A percentile compares a stretch with the other conserved stretches of the same genome.
Conservation (phyloP, 306 rosid genomes). For the Trifolium fragiferum region DNA sequence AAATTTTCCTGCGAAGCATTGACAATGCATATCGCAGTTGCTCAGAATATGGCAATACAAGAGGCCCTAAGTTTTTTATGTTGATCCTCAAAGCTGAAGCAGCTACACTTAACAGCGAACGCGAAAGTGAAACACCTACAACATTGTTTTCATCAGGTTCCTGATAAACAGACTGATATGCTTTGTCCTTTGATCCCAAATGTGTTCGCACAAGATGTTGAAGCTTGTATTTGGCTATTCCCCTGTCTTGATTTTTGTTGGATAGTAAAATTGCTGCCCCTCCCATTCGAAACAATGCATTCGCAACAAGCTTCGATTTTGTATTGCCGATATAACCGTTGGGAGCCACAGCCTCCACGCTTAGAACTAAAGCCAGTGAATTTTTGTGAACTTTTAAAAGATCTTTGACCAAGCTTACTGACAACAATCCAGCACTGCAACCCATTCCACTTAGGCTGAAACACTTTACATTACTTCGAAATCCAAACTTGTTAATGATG, state of each 20-base stretch:
- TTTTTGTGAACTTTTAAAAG: slow-evolving; percentile 63
- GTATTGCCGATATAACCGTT: slow-evolving; percentile 57
- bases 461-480: slow-evolving; percentile 67
- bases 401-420: slow-evolving; percentile 66
- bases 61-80: slow-evolving; percentile 54
- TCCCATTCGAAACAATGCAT: slow-evolving; percentile 71
- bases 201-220: slow-evolving; percentile 70
- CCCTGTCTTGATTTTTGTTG: slow-evolving; percentile 56
- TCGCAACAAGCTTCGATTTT: slow-evolving; percentile 67
- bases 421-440: slow-evolving; percentile 74
- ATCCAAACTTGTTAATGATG: slow-evolving; percentile 66
- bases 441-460: slow-evolving; percentile 76
- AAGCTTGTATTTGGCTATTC: slow-evolving; percentile 63
- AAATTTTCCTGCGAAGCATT: slow-evolving; percentile 46
- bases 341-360: slow-evolving; percentile 70
- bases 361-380: slow-evolving; percentile 65
- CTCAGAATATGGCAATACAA: slow-evolving; percentile 72
- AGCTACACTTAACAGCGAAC: slow-evolving; percentile 58
- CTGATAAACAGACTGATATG: slow-evolving; percentile 63
- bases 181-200: slow-evolving; percentile 58
- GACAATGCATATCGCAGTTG: slow-evolving; percentile 52
- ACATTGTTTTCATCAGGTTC: slow-evolving; percentile 52
- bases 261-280: slow-evolving; percentile 74
- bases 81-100: slow-evolving; percentile 63
- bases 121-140: slow-evolving; percentile 63